Base-by-base conservation (phyloP, 345 rosid genomes). In the Dovyalis caffra region DNA sequence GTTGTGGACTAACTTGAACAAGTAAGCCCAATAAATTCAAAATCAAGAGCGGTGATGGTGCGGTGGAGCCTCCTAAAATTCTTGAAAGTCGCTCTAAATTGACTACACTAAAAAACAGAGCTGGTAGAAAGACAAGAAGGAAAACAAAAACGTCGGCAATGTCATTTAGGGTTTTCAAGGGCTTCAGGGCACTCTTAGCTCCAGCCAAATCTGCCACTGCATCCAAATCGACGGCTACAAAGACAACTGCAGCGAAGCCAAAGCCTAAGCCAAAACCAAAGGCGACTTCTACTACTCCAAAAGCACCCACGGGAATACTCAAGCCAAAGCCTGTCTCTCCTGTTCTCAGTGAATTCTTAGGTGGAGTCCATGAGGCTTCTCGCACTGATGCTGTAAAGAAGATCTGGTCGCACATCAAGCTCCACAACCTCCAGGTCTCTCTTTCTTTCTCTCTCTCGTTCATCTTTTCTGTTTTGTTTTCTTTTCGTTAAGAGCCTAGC, bases 361-460 rank as follows among this genome's bases (percentile, higher is more conserved):
- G 95, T 38, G 92, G 97, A 14, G 74, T 84, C 29, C 64, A 85
- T 9, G 89, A 90, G 75, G 80, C 87, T 78, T 90, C 97, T 38
- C 97, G 97, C 37, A 45, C 83, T 0, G 87, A 83, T 5, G 93
- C 90, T 7, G 88, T 89, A 68, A 90, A 93, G 83, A 77, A 83
- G 87, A 84, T 92, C 74, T 94, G 98, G 99, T 57, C 80, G 68
- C 86, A 92, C 77, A 85, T 91, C 87, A 94, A 94, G 86, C 75
- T 85, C 8, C 74, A 89, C 69, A 84, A 88, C 66, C 94, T 95
- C 64, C 99, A 92, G 99, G 99, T 95, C 32, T 29, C 16, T 6
- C 49, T 43, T 34, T n/a, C 49, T 0, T 29, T 95, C 32, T 29
- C 16, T 6, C 49, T 43, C 40, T n/a, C 49, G 1, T 29, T 45